A percentile compares a stretch with the other conserved stretches of the same genome.
Conservation (phyloP, 164 flowering plant genomes). For the Malania oleifera region DNA sequence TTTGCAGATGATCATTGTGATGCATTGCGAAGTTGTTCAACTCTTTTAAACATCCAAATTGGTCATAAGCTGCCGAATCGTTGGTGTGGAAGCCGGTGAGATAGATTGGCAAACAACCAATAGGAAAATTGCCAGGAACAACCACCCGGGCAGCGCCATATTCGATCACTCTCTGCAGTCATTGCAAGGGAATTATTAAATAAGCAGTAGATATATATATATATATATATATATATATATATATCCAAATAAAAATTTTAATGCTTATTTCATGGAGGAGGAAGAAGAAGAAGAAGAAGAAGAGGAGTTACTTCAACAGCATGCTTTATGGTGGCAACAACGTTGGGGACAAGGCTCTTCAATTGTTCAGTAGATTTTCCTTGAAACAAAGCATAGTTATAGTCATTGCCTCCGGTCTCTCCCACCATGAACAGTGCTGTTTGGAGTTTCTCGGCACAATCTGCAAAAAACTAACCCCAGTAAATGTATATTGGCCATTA, state of each 20-base stretch:
- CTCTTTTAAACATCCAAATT: conserved; percentile 16
- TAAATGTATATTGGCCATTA: neutral
- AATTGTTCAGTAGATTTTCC: conserved; percentile 15
- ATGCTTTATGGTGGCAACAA: conserved; percentile 15
- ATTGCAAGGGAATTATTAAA: too few relatives aligned
- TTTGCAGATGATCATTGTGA: conserved; percentile 19
- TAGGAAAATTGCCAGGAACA: conserved; percentile 16
- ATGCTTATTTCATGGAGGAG: too few relatives aligned
- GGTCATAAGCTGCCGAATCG: conserved; percentile 14
- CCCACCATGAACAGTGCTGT: conserved; percentile 31
- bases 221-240: too few relatives aligned
- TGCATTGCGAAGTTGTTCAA: conserved; percentile 18
- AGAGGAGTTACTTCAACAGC: conserved; percentile 25
- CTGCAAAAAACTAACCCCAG: conserved; percentile 7
- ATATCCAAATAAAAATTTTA: too few relatives aligned
- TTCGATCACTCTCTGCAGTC: conserved; percentile 12
- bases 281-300: neutral
- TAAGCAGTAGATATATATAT: too few relatives aligned
- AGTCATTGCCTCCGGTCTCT: conserved; percentile 41
- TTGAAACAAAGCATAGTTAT: conserved; percentile 17
- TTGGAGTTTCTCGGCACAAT: conserved; percentile 15
- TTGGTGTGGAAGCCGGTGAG: conserved; percentile 8
- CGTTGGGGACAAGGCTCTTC: conserved; percentile 15
- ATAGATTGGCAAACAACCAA: conserved; percentile 14
- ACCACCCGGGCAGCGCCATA: conserved; percentile 19